Base-by-base conservation (phyloP, 306 rosid species). In the Cucurbita ficifolia region DNA sequence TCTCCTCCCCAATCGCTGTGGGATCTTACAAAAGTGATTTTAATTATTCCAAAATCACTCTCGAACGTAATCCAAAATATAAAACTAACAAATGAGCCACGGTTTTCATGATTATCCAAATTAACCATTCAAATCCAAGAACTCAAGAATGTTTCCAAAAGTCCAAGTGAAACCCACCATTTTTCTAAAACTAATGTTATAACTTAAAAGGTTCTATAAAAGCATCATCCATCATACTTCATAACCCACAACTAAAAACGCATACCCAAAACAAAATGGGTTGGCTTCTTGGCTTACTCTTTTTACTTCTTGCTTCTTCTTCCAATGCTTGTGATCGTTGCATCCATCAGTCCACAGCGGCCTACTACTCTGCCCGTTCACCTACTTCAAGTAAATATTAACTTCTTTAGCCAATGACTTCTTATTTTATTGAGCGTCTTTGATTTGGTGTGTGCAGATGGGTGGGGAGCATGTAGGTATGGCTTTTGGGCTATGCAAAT, bases 391-490 rank as follows among this genome's bases (percentile, higher is more conserved):
- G 70, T 63, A 40, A 63, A 53, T 5, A 1, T 19, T 7, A 50
- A n/a, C 39, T 39, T 40, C 33, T 29, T 29, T 29, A 2, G 2
- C 33, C 33, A 29, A 29, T 29, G 33, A 2, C 33, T 29, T 29
- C 33, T 29, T 29, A 29, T 29, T 29, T 29, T 8, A 62, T 35
- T 36, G 43, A 19, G 21, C 36, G 18, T 62, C 1, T 35, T 22
- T 59, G 58, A 14, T 50, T 50, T 51, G 22, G 7, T 51, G 9
- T 51, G 21, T 51, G 21, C 56, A 84, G 87, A 84, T 90, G 96
- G 87, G 51, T 51, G 22, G 21, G 96, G 98, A 72, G 96, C 96
- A 51, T 92, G 98, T 85, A 95, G 88, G 45, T 92, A 90, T 83
- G 92, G 88, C 13, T 82, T 86, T 10, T 77, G 84, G 65, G 96